A percentile compares a stretch with the other conserved stretches of the same genome.
Conservation (phyloP, 2,329 filamentous ascomycete species). For the Calycina herbarum region DNA sequence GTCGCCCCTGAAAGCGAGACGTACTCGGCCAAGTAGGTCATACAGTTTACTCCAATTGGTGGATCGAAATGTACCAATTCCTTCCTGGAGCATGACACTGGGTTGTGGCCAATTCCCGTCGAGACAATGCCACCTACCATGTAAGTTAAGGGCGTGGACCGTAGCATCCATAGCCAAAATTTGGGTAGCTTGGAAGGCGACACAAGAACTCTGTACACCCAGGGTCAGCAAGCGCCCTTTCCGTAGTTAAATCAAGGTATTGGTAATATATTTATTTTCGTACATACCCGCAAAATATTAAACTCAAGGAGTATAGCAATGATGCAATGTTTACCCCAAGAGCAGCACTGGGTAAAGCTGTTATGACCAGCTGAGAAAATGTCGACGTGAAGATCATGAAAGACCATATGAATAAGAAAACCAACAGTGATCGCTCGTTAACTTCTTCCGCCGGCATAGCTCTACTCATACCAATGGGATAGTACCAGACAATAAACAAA, state of each 20-base stretch:
- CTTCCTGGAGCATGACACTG: slow-evolving; percentile 64
- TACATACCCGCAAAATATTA: slow-evolving; percentile 55
- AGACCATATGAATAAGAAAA: slow-evolving; percentile 72
- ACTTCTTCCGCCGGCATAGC: slow-evolving; percentile 60
- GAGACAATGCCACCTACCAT: slow-evolving; percentile 70
- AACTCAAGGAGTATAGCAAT: slow-evolving; percentile 70
- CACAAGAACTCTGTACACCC: slow-evolving; percentile 46
- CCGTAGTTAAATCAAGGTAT: no score
- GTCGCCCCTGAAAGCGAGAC: slow-evolving; percentile 51
- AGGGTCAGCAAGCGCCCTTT: background rate
- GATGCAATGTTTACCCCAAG: slow-evolving; percentile 67
- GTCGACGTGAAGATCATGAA: slow-evolving; percentile 80
- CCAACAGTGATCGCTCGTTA: slow-evolving; percentile 68
- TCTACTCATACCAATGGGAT: slow-evolving; percentile 74
- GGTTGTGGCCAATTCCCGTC: slow-evolving; percentile 65
- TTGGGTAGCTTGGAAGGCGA: slow-evolving; percentile 59
- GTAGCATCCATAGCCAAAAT: slow-evolving; percentile 84
- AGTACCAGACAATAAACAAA: slow-evolving; percentile 81
- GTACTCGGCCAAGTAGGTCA: slow-evolving; percentile 54
- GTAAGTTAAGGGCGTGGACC: slow-evolving; percentile 79
- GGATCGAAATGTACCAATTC: slow-evolving; percentile 68
- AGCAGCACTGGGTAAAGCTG: slow-evolving; percentile 70
- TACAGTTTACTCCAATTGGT: slow-evolving; percentile 52
- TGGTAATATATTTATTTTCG: background rate
- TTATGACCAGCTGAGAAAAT: slow-evolving; percentile 79